A percentile compares a stretch with the other conserved stretches of the same genome.
phyloP scores from a whole-genome alignment of 352 stramenopile species.

The Pythium aphanidermatum region DNA sequence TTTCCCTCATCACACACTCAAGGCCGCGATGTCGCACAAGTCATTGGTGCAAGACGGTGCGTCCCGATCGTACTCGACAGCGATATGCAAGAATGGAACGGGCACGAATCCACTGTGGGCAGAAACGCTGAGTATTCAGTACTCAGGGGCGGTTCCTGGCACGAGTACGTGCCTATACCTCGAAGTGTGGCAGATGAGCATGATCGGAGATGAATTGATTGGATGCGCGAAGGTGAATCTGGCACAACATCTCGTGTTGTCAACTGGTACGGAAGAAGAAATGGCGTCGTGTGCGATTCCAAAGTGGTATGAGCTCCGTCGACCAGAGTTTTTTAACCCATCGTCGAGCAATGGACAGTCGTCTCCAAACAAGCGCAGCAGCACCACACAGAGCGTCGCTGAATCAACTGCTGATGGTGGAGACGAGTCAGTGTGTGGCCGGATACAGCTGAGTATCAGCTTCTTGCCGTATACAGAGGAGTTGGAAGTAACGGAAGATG shows the following conservation, averaged over 20 bases:
- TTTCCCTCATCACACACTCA: constrained; percentile 61
- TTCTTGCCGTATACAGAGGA: constrained; percentile 65
- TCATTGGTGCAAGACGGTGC: constrained; percentile 42
- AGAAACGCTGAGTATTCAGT: constrained; percentile 70
- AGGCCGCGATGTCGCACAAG: constrained; percentile 28
- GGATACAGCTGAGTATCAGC: constrained; percentile 74
- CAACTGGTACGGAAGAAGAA: constrained; percentile 54
- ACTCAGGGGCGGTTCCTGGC: constrained; percentile 67
- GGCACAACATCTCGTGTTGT: constrained; percentile 56
- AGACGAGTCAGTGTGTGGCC: constrained; percentile 40
- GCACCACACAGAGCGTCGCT: constrained; percentile 7
- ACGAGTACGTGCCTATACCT: constrained; percentile 68
- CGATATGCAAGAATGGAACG: constrained; percentile 42
- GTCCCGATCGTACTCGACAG: constrained; percentile 63
- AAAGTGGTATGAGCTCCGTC: constrained; percentile 70
- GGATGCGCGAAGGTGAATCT: constrained; percentile 76
- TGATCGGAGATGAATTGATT: constrained; percentile 77
- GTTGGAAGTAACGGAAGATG: constrained; percentile 31
- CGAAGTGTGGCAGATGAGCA: constrained; percentile 66
- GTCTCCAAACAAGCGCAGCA: constrained; percentile 14
- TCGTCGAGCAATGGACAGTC: constrained; percentile 7
- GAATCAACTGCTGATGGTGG: no score
- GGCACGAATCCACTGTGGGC: constrained; percentile 64
- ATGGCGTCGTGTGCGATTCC: constrained; percentile 63
- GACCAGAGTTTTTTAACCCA: constrained; percentile 43